Conservation (phyloP, 768 basidiomycete genomes). For the Phaeotremella skinneri region DNA sequence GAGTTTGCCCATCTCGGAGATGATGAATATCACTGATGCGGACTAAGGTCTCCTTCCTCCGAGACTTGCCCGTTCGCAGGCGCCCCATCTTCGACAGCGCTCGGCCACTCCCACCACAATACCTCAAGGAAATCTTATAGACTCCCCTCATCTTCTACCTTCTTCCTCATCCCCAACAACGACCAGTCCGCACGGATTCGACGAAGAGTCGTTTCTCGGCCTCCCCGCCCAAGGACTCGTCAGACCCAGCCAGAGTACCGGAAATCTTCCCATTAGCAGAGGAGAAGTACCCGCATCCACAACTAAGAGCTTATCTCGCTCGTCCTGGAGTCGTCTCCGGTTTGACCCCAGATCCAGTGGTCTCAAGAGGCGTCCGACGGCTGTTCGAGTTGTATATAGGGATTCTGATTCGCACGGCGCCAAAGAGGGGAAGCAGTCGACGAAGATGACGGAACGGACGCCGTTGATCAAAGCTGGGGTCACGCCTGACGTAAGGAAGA, state of each 20-base stretch:
- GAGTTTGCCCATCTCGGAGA: conserved; percentile 4
- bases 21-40: neutral
- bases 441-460: conserved; percentile 25
- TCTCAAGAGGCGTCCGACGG: conserved; percentile 37
- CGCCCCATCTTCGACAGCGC: conserved; percentile 16
- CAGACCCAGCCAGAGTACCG: neutral
- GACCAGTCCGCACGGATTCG: conserved; percentile 6
- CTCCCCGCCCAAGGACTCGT: neutral
- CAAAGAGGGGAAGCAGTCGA: neutral
- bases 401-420: conserved; percentile 3
- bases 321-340: conserved; percentile 1
- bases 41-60: conserved; percentile 61
- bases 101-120: conserved; percentile 7
- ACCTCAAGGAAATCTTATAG: conserved; percentile 1
- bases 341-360: conserved; percentile 3
- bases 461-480: conserved; percentile 46
- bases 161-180: neutral
- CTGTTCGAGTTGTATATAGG: conserved; percentile 28
- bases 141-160: too few relatives aligned
- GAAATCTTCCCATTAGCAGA: neutral
- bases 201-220: conserved; percentile 27
- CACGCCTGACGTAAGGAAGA: conserved; percentile 34
- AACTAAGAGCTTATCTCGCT: neutral
- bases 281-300: neutral
- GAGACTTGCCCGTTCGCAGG: conserved; percentile 18